Base-by-base conservation (phyloP, 805 yeast species). In the Pichia eremophila region DNA sequence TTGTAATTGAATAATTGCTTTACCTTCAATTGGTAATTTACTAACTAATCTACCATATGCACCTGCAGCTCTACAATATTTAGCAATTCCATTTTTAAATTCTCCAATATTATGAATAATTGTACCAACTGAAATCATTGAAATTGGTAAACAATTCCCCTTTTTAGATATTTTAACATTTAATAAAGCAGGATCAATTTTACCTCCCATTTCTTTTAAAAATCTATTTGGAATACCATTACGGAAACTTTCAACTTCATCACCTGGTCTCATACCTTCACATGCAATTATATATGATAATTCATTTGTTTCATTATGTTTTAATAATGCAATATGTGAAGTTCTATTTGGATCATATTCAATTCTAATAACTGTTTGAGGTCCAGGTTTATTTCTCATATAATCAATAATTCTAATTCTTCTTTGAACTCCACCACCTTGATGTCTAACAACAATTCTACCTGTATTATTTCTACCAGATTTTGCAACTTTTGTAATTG, bases 281-380 rank as follows among this genome's bases (percentile, higher is more conserved):
- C 93, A 79, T 0, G 99, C 98, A 48, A 89, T 69, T 49, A 93
- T 86, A 64, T 93, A 93, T 11, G 91, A 75, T 51, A 81, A 67
- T 54, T 77, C 72, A 6, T 77, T 79, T 0, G 89, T 74, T 34
- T 69, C 75, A 44, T 71, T 65, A 65, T 84, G 83, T 64, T 83
- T 75, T 22, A 49, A 36, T 51, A 93, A 69, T 0, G 99, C 99
- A 63, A 93, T 84, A 67, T 93, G 99, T 8, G 93, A 83, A 4
- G 95, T 78, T 72, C 99, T 79, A 59, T 85, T 85, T 43, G 99
- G 99, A 67, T 93, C 99, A 62, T 88, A 88, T 66, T 93, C 99
- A 50, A 93, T 86, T 64, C 99, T 75, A 53, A 81, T 69, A 22
- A 93, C 97, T 32, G 77, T 74, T 57, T 87, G 93, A 40, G 74